These are phyloP conservation scores for Parsonsia alboflavescens DNA, from an alignment of 257 asterid genomes.

Conservation along the genomic window DNA sequence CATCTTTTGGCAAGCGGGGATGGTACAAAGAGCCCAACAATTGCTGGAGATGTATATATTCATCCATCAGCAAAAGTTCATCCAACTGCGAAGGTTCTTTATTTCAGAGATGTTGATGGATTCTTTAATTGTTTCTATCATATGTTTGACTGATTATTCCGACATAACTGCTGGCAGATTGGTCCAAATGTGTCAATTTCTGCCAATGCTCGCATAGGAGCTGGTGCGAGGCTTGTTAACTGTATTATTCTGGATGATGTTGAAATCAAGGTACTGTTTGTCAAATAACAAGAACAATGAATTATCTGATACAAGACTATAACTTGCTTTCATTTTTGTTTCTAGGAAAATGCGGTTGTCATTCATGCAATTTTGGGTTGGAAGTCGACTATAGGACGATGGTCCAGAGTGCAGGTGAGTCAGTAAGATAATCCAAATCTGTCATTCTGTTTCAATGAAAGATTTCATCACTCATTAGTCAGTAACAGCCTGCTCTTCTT, in stretches of 20 bases:
- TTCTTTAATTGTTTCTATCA: not conserved
- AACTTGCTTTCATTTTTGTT: slow-evolving; percentile 8
- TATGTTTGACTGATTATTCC: not conserved
- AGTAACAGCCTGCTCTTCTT: not conserved
- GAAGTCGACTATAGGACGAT: slow-evolving; percentile 75
- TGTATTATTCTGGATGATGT: slow-evolving; percentile 72
- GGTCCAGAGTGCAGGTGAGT: slow-evolving; percentile 80
- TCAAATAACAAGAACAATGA: not conserved
- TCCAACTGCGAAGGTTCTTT: slow-evolving; percentile 70
- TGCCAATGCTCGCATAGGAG: slow-evolving; percentile 78
- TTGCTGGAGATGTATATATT: slow-evolving; percentile 33
- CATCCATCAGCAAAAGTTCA: slow-evolving; percentile 88
- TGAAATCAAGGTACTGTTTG: slow-evolving; percentile 56
- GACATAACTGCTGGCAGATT: slow-evolving; percentile 38
- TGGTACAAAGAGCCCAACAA: slow-evolving; percentile 29
- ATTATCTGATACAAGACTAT: not conserved
- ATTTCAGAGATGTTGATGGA: not conserved
- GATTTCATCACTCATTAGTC: not conserved
- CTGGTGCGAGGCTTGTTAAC: slow-evolving; percentile 65
- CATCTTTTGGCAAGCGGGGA: slow-evolving; percentile 32
- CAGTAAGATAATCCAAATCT: not conserved
- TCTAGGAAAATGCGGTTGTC: slow-evolving; percentile 78
- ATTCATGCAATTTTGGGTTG: slow-evolving; percentile 73
- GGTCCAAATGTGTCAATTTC: slow-evolving; percentile 82
- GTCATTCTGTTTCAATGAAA: not conserved